These are phyloP conservation scores for Posidonia australis DNA, from an alignment of 106 monocot species.

Conservation along the genomic window DNA sequence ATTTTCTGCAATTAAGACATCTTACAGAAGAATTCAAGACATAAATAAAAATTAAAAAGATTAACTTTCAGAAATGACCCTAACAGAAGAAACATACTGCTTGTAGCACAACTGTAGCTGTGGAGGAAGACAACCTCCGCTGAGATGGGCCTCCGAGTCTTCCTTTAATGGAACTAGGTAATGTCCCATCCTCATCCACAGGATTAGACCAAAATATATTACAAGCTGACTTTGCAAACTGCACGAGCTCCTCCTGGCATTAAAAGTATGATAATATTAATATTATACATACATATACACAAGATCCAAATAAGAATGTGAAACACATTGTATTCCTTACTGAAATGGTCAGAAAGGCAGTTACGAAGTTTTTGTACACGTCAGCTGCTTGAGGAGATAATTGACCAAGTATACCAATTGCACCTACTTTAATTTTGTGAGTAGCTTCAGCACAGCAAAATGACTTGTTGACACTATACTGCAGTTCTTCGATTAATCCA, in stretches of 20 bases:
- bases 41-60: neutral
- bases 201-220: slow-evolving; percentile 44
- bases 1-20: too few species aligned
- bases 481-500: slow-evolving; percentile 49
- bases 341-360: slow-evolving; percentile 20
- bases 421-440: slow-evolving; percentile 1
- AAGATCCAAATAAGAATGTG: neutral
- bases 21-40: too few species aligned
- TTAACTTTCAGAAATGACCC: neutral
- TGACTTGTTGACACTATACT: slow-evolving; percentile 22
- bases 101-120: slow-evolving; percentile 49
- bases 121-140: slow-evolving; percentile 45
- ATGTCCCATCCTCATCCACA: slow-evolving; percentile 10
- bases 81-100: slow-evolving; percentile 45
- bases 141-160: slow-evolving; percentile 86
- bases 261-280: too few species aligned
- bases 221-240: slow-evolving; percentile 35
- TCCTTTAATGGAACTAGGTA: slow-evolving; percentile 67
- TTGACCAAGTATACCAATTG: slow-evolving; percentile 7
- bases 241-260: slow-evolving; percentile 40
- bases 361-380: slow-evolving; percentile 13
- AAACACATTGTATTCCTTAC: slow-evolving; percentile 15
- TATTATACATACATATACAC: neutral
- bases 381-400: slow-evolving; percentile 15
- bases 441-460: slow-evolving; percentile 4